Evolutionary conservation across 495 filamentous ascomycete species (phyloP), one percentile per base, ranked within the genome.

Genomic region (Trichoderma asperelloides): DNA sequence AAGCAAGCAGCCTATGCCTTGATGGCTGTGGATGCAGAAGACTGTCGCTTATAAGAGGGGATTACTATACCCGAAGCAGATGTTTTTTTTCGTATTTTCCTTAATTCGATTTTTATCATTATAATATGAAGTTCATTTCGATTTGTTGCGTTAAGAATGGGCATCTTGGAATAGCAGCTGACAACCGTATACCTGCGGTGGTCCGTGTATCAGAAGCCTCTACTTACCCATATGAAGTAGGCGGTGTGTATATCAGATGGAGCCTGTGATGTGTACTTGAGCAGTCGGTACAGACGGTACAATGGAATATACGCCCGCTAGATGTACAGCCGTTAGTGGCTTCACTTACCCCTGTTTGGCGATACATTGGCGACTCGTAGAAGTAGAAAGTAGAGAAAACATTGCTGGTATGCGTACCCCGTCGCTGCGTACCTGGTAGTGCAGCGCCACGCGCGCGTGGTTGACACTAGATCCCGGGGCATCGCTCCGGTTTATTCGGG

Each of bases 101-200:
- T 71, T 66, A 47, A 62, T 64, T 65, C 51, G 39, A 33, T 66
- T 40, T n/a, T 51, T 51, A 18, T 25, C 12, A 25, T 60, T 60
- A n/a, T 60, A 12, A n/a, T 60, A 28, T 25, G 2, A 60, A 27
- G 55, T 30, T 21, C n/a, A n/a, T 27, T 28, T 60, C 18, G 5
- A 21, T 51, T 7, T n/a, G 47, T n/a, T 51, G 18, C n/a, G n/a
- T 25, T 51, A 7, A n/a, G 15, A n/a, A 18, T n/a, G 16, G 33
- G 2, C 5, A 37, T 7, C 9, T 37, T n/a, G n/a, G 33, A 7
- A 2, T 0, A 37, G 33, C n/a, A n/a, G 5, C 9, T 37, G 33
- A 8, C 33, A 37, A 37, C 6, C 2, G 5, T 37, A 7, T 0
- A 37, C 33, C 5, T 37, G 33, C 33, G 33, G 33, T 37, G 33